Base-by-base conservation (phyloP, 805 yeast genomes). In the Starmerella potacharoeniae region DNA sequence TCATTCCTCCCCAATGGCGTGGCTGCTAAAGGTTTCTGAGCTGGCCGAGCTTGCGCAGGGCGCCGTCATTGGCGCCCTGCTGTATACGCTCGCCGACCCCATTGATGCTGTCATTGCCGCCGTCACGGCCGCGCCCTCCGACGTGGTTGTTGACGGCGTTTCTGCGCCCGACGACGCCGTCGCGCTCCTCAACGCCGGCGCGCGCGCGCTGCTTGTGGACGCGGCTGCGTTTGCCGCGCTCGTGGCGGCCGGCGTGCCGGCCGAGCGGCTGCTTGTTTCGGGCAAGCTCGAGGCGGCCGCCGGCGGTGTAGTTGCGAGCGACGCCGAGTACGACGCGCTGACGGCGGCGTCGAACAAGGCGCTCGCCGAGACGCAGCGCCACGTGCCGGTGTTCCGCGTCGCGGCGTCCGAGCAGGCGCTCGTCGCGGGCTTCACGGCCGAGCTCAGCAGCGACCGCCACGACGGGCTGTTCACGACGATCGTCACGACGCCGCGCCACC, bases 391-490 rank as follows among this genome's bases (percentile, higher is more conserved):
- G 30, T 58, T 55, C 55, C 45, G 42, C 43, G 56, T 55, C 13
- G 58, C 53, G 11, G 52, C 44, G 29, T 50, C 56, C 28, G 49
- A 53, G 31, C 53, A 45, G 30, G 54, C 55, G 34, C 55, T 55
- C 28, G 52, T 53, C 14, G 34, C 34, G 33, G 4, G 8, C 46
- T 59, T 59, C 51, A 51, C 55, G 28, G 17, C 41, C 31, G 42
- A 43, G 28, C 49, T 59, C 33, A n/a, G 13, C 16, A 31, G 57
- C 4, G 98, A 93, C 69, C 82, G 98, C 65, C 73, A 77, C 5
- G 98, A 93, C 68, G 91, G 89, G 0, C 76, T 91, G 44, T 90
- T 71, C 71, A 78, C 97, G 11, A 87, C 98, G 1, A 73, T 93
- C 53, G 95, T 93, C 43, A 80, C 82, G 17, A 88, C 84, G 61